Conservation (phyloP, 129 eudicot species). For the carrot (Daucus carota) region DNA sequence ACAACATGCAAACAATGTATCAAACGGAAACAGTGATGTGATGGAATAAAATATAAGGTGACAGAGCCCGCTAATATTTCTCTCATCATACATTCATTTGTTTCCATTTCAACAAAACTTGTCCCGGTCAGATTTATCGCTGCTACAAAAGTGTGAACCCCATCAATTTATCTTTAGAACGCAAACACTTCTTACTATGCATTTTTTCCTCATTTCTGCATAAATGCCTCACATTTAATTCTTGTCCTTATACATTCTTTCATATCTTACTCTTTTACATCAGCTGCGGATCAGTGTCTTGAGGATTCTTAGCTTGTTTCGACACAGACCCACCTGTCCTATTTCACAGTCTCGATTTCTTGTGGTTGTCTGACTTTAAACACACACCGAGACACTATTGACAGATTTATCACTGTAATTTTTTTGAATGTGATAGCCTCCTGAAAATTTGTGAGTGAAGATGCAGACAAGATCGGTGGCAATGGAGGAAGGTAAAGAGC, state of each 20-base stretch:
- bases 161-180: neutral
- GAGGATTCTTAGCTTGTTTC: neutral
- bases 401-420: too few relatives aligned
- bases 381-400: neutral
- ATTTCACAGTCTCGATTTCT: too few relatives aligned
- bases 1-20: neutral
- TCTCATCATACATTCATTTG: neutral
- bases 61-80: neutral
- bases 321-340: neutral
- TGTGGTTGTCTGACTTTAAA: neutral
- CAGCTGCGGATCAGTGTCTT: neutral
- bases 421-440: too few relatives aligned
- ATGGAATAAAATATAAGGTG: neutral
- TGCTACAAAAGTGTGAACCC: neutral
- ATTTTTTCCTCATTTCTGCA: neutral
- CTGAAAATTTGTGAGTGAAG: neutral
- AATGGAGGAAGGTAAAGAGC: constrained; percentile 59
- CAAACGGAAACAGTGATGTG: neutral
- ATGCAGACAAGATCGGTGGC: constrained; percentile 44
- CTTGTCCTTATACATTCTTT: neutral
- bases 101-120: neutral
- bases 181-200: neutral
- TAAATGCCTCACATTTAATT: neutral
- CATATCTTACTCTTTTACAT: neutral
- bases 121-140: neutral